Evolutionary conservation across 495 filamentous ascomycete genomes (phyloP).

Genomic region (Penicillium diatomitis): DNA sequence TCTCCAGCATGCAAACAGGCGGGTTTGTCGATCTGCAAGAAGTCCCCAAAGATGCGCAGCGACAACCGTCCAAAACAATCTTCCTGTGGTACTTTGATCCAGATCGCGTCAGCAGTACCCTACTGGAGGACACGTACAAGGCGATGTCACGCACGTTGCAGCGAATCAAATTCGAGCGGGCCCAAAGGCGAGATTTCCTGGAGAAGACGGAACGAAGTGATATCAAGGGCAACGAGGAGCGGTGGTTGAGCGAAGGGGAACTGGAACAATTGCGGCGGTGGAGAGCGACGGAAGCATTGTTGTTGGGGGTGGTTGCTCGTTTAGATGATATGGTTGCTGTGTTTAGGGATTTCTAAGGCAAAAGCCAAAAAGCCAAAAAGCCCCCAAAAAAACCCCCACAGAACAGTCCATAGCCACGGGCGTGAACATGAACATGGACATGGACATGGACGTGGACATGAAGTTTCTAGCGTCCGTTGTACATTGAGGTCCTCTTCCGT

Average conservation of each 20-base stretch:
- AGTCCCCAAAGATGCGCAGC: slow-evolving; percentile 73
- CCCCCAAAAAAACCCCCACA: background rate
- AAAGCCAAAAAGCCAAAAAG: slow-evolving; percentile 7
- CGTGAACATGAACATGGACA: too few relatives aligned
- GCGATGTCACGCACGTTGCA: slow-evolving; percentile 81
- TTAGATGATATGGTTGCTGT: slow-evolving; percentile 79
- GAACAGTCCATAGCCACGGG: too few relatives aligned
- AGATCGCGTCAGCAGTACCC: slow-evolving; percentile 51
- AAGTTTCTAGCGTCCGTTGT: too few relatives aligned
- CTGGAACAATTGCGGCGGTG: slow-evolving; percentile 57
- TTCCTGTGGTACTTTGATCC: slow-evolving; percentile 87
- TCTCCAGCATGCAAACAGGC: slow-evolving; percentile 69
- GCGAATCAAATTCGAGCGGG: slow-evolving; percentile 60
- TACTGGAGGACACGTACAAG: slow-evolving; percentile 75
- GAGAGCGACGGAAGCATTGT: slow-evolving; percentile 59
- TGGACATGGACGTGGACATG: too few relatives aligned
- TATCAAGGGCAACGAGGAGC: slow-evolving; percentile 70
- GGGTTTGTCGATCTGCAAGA: slow-evolving; percentile 88
- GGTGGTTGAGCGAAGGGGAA: slow-evolving; percentile 60
- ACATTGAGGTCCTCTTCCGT: too few relatives aligned
- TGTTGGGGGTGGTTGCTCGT: slow-evolving; percentile 66
- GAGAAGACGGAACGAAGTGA: slow-evolving; percentile 72
- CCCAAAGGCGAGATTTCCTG: slow-evolving; percentile 56
- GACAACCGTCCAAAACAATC: slow-evolving; percentile 67
- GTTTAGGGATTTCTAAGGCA: slow-evolving; percentile 65